Percentiles rank a stretch among this genome's conserved stretches.
Conservation (phyloP, 768 basidiomycete species). For the Arthromyces matolae region DNA sequence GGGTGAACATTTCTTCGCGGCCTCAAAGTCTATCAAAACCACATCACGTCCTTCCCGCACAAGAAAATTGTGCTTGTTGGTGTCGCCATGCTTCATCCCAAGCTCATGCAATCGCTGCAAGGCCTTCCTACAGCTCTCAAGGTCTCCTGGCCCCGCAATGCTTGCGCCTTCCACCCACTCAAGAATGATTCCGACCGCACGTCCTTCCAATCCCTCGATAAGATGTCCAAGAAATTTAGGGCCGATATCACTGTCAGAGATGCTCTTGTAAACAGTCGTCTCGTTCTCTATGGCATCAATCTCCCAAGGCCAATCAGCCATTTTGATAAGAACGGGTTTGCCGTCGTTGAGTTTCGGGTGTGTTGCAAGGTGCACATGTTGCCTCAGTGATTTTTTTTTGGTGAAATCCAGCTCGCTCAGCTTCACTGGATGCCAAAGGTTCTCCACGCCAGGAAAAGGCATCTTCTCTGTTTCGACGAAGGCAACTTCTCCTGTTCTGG, state of each 20-base stretch:
- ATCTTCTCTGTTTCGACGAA: not conserved
- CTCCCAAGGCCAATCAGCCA: not conserved
- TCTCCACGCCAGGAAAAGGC: not conserved
- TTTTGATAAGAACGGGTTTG: not conserved
- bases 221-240: not conserved
- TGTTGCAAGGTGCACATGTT: too few relatives aligned
- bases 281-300: not conserved
- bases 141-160: not conserved
- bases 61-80: too few relatives aligned
- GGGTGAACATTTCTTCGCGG: not conserved
- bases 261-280: not conserved
- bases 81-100: too few relatives aligned
- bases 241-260: not conserved
- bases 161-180: not conserved
- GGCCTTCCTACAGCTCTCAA: not conserved
- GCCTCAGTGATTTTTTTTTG: not conserved
- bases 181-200: not conserved
- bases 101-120: not conserved
- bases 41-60: not conserved
- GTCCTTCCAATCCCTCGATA: not conserved
- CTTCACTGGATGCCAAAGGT: not conserved
- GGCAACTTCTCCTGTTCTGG: not conserved
- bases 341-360: not conserved
- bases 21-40: not conserved
- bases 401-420: not conserved